phyloP scores from a whole-genome alignment of 108 stramenopile genomes.

The Skeletonema potamos region DNA sequence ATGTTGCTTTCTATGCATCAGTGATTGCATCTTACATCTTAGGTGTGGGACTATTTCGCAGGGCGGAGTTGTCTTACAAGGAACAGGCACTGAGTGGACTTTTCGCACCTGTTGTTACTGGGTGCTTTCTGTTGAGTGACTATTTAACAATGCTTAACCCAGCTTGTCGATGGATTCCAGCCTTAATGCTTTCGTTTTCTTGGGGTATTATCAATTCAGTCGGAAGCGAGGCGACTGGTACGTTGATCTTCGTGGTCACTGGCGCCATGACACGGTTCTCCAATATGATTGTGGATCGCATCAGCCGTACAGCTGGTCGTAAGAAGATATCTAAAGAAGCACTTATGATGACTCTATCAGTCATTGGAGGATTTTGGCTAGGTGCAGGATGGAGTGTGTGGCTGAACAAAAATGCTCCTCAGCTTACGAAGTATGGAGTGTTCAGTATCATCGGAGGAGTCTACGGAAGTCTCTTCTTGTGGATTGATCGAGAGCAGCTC shows the following conservation, averaged over 20 bases:
- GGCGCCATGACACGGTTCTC: slow-evolving; percentile 54
- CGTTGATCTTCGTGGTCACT: slow-evolving; percentile 62
- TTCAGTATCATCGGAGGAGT: slow-evolving; percentile 51
- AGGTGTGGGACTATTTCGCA: slow-evolving; percentile 55
- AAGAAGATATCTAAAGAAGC: slow-evolving; percentile 41
- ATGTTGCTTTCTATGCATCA: slow-evolving; percentile 43
- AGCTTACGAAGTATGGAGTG: slow-evolving; percentile 27
- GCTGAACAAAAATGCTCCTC: slow-evolving; percentile 13
- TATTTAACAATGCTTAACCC: slow-evolving; percentile 27
- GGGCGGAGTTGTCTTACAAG: slow-evolving; percentile 31
- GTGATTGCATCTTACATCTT: slow-evolving; percentile 52
- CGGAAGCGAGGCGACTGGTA: slow-evolving; percentile 57
- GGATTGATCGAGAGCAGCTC: slow-evolving; percentile 8
- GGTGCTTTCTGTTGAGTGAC: slow-evolving; percentile 50
- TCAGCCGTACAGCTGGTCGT: slow-evolving; percentile 43
- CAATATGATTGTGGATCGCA: slow-evolving; percentile 50
- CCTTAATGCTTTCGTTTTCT: slow-evolving; percentile 39
- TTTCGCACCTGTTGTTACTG: slow-evolving; percentile 39
- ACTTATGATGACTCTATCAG: slow-evolving; percentile 39
- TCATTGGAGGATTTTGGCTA: slow-evolving; percentile 47
- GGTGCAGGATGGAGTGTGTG: slow-evolving; percentile 40
- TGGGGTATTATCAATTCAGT: slow-evolving; percentile 63
- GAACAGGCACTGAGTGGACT: slow-evolving; percentile 38
- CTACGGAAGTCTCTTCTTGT: slow-evolving; percentile 52
- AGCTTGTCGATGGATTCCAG: slow-evolving; percentile 40